phyloP scores from a whole-genome alignment of 768 basidiomycete genomes.

The Macrocybe gigantea region DNA sequence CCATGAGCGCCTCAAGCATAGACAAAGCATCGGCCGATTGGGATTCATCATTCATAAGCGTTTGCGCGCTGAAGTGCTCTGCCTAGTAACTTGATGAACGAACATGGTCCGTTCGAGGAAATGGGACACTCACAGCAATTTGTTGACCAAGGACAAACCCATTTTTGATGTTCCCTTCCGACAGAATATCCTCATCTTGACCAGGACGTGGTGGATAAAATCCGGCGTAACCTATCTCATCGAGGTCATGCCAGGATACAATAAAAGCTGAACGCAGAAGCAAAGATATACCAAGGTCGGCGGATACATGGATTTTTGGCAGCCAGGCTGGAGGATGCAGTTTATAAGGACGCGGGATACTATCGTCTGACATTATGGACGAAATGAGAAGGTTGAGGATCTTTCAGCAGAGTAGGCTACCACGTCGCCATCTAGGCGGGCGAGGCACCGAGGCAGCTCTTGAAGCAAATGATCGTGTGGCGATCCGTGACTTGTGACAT shows the following conservation, averaged over 20 bases:
- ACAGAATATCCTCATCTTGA: conserved; percentile 71
- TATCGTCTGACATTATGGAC: no score
- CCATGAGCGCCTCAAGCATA: conserved; percentile 71
- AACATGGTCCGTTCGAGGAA: neutral
- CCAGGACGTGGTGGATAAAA: conserved; percentile 71
- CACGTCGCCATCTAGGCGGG: no score
- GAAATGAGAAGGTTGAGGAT: no score
- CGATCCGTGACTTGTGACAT: no score
- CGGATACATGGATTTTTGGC: conserved; percentile 55
- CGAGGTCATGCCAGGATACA: neutral
- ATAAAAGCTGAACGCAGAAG: neutral
- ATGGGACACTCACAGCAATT: conserved; percentile 45
- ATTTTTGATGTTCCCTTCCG: conserved; percentile 56
- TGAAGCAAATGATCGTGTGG: no score
- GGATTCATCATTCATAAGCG: conserved; percentile 44
- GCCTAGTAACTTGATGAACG: conserved; percentile 32
- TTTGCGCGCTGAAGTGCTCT: conserved; percentile 57
- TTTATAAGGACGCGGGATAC: conserved; percentile 36
- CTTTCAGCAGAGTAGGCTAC: no score
- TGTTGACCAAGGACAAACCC: conserved; percentile 51
- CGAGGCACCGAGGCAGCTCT: no score
- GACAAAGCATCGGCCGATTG: conserved; percentile 45
- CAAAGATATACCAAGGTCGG: conserved; percentile 58
- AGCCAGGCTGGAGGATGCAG: conserved; percentile 71
- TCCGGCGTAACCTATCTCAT: conserved; percentile 57